Evolutionary conservation across 169 alveolate genomes (phyloP).

Genomic region (Cardiosporidium cionae): DNA sequence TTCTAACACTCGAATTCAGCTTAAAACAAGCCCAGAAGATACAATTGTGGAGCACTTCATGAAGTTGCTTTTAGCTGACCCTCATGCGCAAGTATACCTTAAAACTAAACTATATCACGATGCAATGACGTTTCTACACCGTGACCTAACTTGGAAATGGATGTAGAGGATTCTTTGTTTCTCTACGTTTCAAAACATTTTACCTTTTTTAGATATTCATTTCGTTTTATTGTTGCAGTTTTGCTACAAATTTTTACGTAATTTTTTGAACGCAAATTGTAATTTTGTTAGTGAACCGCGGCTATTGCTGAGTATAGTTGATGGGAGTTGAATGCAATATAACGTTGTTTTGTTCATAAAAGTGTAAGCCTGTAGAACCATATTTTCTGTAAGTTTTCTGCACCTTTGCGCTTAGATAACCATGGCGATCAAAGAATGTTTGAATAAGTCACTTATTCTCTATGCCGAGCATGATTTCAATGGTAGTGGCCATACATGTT

Average conservation of each 20-base stretch:
- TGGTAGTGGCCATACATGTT: no score
- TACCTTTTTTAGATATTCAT: background rate
- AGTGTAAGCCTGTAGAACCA: no score
- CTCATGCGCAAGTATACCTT: conserved; percentile 5
- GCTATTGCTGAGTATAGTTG: no score
- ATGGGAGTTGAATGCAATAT: no score
- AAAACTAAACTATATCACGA: background rate
- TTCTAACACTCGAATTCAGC: conserved; percentile 46
- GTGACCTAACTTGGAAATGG: conserved; percentile 1
- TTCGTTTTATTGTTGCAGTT: background rate
- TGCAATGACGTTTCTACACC: background rate
- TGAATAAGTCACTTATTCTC: conserved; percentile 60
- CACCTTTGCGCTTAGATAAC: conserved; percentile 12
- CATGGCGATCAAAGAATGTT: conserved; percentile 9
- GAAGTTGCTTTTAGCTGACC: conserved; percentile 36
- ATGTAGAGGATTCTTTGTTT: background rate
- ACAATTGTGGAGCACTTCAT: conserved; percentile 57
- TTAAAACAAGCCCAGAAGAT: conserved; percentile 48
- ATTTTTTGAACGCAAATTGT: background rate
- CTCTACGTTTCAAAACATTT: background rate
- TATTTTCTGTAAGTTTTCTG: background rate
- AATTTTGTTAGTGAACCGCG: background rate
- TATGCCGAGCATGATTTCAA: conserved; percentile 77
- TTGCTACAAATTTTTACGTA: background rate
- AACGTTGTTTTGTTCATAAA: no score